These are phyloP conservation scores for Phytopythium chamaehyphon DNA, from an alignment of 352 stramenopile genomes.

Conservation along the genomic window DNA sequence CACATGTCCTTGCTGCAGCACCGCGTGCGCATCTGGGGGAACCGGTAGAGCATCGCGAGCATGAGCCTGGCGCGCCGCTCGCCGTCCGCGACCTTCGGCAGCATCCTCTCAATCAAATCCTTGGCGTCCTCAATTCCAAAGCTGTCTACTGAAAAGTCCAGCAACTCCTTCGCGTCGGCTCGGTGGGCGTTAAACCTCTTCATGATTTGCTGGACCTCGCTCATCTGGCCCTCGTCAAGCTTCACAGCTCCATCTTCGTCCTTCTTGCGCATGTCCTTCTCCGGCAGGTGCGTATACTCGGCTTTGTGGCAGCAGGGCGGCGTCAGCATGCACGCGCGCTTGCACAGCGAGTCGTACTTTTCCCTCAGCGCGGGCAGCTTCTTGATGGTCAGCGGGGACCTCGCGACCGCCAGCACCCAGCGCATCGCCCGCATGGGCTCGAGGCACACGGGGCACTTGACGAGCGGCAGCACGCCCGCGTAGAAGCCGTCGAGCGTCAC, in stretches of 20 bases:
- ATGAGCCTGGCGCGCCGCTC: slow-evolving; percentile 37
- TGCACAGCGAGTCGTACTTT: slow-evolving; percentile 16
- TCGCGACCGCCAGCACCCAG: slow-evolving; percentile 12
- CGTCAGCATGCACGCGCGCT: slow-evolving; percentile 15
- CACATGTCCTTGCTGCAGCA: slow-evolving; percentile 38
- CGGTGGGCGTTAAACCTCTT: slow-evolving; percentile 19
- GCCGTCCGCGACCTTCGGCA: slow-evolving; percentile 22
- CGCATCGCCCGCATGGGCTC: slow-evolving; percentile 12
- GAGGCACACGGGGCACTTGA: slow-evolving; percentile 31
- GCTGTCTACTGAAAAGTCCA: slow-evolving; percentile 11
- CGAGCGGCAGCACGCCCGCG: slow-evolving; percentile 18
- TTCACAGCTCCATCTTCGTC: too few relatives aligned
- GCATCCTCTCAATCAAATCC: slow-evolving; percentile 8
- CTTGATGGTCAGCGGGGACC: not conserved
- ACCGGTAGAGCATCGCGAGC: slow-evolving; percentile 25
- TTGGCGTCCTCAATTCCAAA: slow-evolving; percentile 8
- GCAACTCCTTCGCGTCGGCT: slow-evolving; percentile 9
- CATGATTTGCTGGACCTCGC: slow-evolving; percentile 11
- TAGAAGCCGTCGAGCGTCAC: slow-evolving; percentile 26
- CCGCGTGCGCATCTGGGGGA: slow-evolving; percentile 19
- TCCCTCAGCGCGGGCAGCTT: not conserved
- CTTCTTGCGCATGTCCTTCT: slow-evolving; percentile 6
- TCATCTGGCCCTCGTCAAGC: slow-evolving; percentile 1
- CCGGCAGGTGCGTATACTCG: slow-evolving; percentile 30
- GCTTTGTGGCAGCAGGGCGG: slow-evolving; percentile 30